phyloP scores from a whole-genome alignment of 2,329 filamentous ascomycete species.

The Claviceps citrina region DNA sequence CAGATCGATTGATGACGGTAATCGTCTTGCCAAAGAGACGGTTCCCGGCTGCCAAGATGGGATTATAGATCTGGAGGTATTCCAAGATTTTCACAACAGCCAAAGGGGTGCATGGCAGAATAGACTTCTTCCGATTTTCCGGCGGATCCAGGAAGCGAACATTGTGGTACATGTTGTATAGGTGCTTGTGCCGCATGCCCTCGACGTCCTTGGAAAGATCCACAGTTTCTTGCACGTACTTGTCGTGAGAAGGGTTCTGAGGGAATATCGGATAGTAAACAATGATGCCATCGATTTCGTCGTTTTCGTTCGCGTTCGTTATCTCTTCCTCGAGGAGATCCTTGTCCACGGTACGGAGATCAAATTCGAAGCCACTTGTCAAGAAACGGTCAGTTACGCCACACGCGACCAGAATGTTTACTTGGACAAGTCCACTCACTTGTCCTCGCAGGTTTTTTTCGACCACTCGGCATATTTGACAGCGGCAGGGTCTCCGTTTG shows the following conservation, averaged over 20 bases:
- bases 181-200: conserved; percentile 80
- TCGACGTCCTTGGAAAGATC: conserved; percentile 87
- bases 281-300: conserved; percentile 71
- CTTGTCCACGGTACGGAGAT: conserved; percentile 68
- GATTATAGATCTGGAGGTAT: conserved; percentile 91
- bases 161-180: conserved; percentile 99
- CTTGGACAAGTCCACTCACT: conserved; percentile 45
- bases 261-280: conserved; percentile 97
- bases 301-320: conserved; percentile 67
- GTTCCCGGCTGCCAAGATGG: conserved; percentile 82
- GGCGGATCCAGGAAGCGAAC: conserved; percentile 79
- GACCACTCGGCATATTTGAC: conserved; percentile 95
- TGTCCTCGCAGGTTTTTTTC: conserved; percentile 86
- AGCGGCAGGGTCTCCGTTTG: conserved; percentile 80
- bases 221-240: conserved; percentile 90
- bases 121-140: conserved; percentile 66
- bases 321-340: conserved; percentile 84
- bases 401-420: background rate
- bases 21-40: conserved; percentile 85
- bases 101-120: conserved; percentile 87
- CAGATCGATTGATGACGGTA: conserved; percentile 89
- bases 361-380: conserved; percentile 74
- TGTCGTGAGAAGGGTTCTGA: conserved; percentile 67
- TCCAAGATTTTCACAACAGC: conserved; percentile 96
- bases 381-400: conserved; percentile 6